phyloP scores from a whole-genome alignment of 352 stramenopile species.

The Vaucheria bursata region DNA sequence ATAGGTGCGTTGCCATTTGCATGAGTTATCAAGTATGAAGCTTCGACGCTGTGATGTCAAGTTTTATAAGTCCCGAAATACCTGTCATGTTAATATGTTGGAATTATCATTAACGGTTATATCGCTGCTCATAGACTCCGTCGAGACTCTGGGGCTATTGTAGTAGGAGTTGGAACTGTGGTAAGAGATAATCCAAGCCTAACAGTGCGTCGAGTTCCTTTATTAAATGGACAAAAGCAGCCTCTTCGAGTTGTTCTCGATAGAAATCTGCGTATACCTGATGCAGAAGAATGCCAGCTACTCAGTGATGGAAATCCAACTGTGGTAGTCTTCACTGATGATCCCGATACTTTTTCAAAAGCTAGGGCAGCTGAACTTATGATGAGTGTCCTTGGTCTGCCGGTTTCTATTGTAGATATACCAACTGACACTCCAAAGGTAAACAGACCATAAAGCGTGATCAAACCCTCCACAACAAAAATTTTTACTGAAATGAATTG shows the following conservation, averaged over 20 bases:
- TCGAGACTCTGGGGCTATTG: constrained; percentile 24
- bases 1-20: not conserved
- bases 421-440: constrained; percentile 9
- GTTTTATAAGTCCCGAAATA: not conserved
- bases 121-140: no score
- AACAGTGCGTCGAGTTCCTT: constrained; percentile 34
- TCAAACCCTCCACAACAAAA: no score
- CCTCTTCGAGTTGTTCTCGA: constrained; percentile 41
- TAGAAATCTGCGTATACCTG: constrained; percentile 22
- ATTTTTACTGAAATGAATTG: no score
- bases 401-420: not conserved
- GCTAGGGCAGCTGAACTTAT: constrained; percentile 25
- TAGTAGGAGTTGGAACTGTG: constrained; percentile 41
- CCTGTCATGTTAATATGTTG: not conserved
- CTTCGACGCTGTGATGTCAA: not conserved
- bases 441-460: not conserved
- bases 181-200: constrained; percentile 43
- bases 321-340: constrained; percentile 18
- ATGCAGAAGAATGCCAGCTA: constrained; percentile 7
- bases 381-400: not conserved
- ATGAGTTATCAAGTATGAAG: not conserved
- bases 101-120: not conserved
- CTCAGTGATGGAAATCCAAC: constrained; percentile 29
- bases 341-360: not conserved
- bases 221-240: constrained; percentile 24